Percentiles rank a stretch among this genome's conserved stretches.
phyloP scores from a whole-genome alignment of 2,329 filamentous ascomycete species.

The Coniella vitis region DNA sequence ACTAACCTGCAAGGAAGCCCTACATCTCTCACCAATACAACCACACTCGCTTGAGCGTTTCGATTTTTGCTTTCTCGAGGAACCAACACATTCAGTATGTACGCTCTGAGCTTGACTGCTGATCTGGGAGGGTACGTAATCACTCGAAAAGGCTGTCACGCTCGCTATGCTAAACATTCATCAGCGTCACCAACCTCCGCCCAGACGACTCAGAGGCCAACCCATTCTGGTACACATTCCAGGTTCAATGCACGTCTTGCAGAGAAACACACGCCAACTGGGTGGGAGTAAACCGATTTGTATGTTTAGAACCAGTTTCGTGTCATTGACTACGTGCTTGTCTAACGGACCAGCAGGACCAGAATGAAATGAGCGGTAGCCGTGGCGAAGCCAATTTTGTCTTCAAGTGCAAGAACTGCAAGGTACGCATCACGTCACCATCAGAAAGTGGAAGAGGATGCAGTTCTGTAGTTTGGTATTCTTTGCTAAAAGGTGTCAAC shows the following conservation, averaged over 20 bases:
- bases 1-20: too few relatives aligned
- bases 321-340: not conserved
- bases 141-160: not conserved
- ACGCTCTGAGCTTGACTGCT: conserved; percentile 58
- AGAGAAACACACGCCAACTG: conserved; percentile 83
- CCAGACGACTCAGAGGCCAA: conserved; percentile 74
- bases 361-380: conserved; percentile 85
- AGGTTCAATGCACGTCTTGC: conserved; percentile 96
- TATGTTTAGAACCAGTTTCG: conserved; percentile 39
- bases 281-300: conserved; percentile 82
- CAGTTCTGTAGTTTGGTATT: too few relatives aligned
- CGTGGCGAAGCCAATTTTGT: conserved; percentile 97
- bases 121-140: conserved; percentile 59
- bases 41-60: not conserved
- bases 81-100: conserved; percentile 40
- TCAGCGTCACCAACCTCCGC: conserved; percentile 80
- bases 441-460: not conserved
- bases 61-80: not conserved
- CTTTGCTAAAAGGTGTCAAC: not conserved
- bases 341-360: conserved; percentile 51
- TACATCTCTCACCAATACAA: not conserved
- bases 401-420: conserved; percentile 99
- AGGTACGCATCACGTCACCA: conserved; percentile 58
- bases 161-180: not conserved
- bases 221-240: conserved; percentile 96